Base-by-base conservation (phyloP, 441 rosid species). In the Sinapis alba region DNA sequence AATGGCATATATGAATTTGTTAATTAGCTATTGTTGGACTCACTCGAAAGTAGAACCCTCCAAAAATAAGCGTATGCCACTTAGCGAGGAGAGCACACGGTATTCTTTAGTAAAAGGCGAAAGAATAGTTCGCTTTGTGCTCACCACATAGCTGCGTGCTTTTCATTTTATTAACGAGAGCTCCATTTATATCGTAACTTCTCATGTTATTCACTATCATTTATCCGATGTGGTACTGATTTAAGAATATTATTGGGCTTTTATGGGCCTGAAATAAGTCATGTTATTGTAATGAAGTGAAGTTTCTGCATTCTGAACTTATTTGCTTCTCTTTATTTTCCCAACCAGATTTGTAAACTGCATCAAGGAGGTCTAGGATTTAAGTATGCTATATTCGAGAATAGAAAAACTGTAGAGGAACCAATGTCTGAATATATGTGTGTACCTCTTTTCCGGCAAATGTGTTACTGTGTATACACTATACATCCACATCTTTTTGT, bases 41-140 rank as follows among this genome's bases (percentile, higher is more conserved):
- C 4, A 12, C 4, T 3, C 12, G 13, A 20, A 18, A 3, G 57
- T 6, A 41, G 15, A 2, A 41, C 16, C 47, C 43, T 41, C 50
- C 50, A 41, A 41, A 41, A 13, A 41, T 13, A 41, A 0, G 50
- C 50, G 69, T 69, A 74, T 69, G 76, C 69, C 73, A 57, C 69
- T 60, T 50, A 3, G 15, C 15, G 32, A 6, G 47, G 32, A 69
- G 74, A 58, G 78, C 82, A 83, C 89, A 87, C 88, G 84, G 87
- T 78, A 87, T 82, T 86, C 89, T 88, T 84, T 87, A 88, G 90
- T 90, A 84, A 83, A 83, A 86, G 87, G 90, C 87, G 84, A 86
- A 86, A 83, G 92, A 89, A 87, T 88, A 86, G 83, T 83, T 89
- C 83, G 89, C 89, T 86, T 1, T 90, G 87, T 78, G 69, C 86